These are phyloP conservation scores for Kappamyces sp. DNA, from an alignment of 192 early-diverging fungal genomes.

Conservation along the genomic window DNA sequence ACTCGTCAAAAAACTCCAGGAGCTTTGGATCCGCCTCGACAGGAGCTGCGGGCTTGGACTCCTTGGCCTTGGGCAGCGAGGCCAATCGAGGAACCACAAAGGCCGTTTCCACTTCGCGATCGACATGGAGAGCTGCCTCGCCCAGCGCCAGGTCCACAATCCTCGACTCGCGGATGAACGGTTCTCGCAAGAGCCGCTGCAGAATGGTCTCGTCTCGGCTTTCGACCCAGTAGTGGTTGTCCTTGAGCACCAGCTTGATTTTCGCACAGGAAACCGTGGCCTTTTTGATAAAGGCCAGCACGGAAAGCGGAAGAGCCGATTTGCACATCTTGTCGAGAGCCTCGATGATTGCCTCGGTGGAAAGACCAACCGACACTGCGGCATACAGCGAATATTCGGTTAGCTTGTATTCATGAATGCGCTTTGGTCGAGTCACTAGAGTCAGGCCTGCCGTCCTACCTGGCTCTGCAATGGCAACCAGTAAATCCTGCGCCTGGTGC, in stretches of 20 bases:
- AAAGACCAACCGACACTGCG: slow-evolving; percentile 91
- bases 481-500: slow-evolving; percentile 91
- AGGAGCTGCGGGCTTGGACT: not conserved
- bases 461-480: slow-evolving; percentile 88
- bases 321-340: slow-evolving; percentile 89
- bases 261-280: slow-evolving; percentile 90
- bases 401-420: slow-evolving; percentile 83
- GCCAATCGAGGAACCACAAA: slow-evolving; percentile 3
- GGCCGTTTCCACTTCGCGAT: slow-evolving; percentile 7
- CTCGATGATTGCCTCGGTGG: slow-evolving; percentile 85
- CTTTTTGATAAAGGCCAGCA: slow-evolving; percentile 69
- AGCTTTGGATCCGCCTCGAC: not conserved
- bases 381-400: slow-evolving; percentile 95
- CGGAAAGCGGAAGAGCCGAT: slow-evolving; percentile 60
- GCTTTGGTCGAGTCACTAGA: slow-evolving; percentile 55
- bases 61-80: not conserved
- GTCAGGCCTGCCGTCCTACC: slow-evolving; percentile 48
- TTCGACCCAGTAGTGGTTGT: slow-evolving; percentile 93
- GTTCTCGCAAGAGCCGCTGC: slow-evolving; percentile 70
- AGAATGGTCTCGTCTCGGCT: slow-evolving; percentile 75
- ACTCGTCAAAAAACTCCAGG: too few relatives aligned
- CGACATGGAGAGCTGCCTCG: slow-evolving; percentile 14
- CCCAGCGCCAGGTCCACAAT: slow-evolving; percentile 6
- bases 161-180: slow-evolving; percentile 60
- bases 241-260: slow-evolving; percentile 92